A percentile compares a stretch with the other conserved stretches of the same genome.
Conservation (phyloP, 805 yeast species). For the Wickerhamiella dianesei region DNA sequence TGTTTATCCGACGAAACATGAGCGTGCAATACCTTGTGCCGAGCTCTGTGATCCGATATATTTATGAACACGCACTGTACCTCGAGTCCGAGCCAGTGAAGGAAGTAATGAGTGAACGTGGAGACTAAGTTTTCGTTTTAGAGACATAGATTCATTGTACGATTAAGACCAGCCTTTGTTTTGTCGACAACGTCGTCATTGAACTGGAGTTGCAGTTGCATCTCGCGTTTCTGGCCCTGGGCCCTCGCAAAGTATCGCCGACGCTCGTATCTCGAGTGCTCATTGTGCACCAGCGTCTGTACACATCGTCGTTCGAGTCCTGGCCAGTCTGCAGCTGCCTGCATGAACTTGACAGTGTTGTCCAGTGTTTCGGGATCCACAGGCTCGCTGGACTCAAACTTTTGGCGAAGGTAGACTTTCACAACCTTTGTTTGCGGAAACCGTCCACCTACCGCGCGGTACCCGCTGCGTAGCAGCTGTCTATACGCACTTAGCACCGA, state of each 20-base stretch:
- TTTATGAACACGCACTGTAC: slow-evolving; percentile 82
- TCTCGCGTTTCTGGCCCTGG: background rate
- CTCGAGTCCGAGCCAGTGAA: slow-evolving; percentile 88
- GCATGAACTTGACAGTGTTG: slow-evolving; percentile 16
- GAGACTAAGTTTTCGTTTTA: slow-evolving; percentile 14
- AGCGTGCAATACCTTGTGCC: slow-evolving; percentile 90
- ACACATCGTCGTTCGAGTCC: slow-evolving; percentile 19
- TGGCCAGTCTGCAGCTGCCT: slow-evolving; percentile 15
- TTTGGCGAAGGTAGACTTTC: slow-evolving; percentile 6
- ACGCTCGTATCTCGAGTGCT: slow-evolving; percentile 7
- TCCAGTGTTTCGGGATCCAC: slow-evolving; percentile 4
- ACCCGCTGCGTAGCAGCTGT: slow-evolving; percentile 12
- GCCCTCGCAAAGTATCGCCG: background rate
- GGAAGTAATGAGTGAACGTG: slow-evolving; percentile 41
- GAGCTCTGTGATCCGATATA: slow-evolving; percentile 85
- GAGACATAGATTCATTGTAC: slow-evolving; percentile 11
- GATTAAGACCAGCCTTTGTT: slow-evolving; percentile 5
- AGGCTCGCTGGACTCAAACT: slow-evolving; percentile 4
- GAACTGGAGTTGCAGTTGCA: background rate
- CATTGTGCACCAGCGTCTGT: slow-evolving; percentile 10
- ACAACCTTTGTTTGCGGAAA: slow-evolving; percentile 9
- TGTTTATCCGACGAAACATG: slow-evolving; percentile 90
- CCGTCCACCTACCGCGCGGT: slow-evolving; percentile 8
- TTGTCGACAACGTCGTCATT: slow-evolving; percentile 6
- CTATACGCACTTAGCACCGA: slow-evolving; percentile 3